Evolutionary conservation across 345 rosid species (phyloP), one percentile per base, ranked within the genome.

Genomic region (Hypericum perforatum): DNA sequence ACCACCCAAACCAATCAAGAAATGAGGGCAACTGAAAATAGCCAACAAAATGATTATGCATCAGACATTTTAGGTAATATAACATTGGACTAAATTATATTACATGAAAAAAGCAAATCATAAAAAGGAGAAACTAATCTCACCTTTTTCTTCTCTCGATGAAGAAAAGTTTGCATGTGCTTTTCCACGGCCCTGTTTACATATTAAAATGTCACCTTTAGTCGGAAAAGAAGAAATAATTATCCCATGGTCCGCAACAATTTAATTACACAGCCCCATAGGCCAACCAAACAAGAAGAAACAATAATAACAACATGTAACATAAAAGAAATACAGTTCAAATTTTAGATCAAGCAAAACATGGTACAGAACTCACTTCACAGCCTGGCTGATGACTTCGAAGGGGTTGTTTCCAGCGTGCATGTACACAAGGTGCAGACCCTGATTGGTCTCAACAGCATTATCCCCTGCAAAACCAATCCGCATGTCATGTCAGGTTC

Each of bases 1-100:
- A 92, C 98, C 98, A 92, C 58, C 98, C 97, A 66, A 92, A 88
- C 95, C 97, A 92, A 63, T 92, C 95, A 39, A 85, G 74, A 69
- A 92, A 76, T 60, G 89, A 74, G 63, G 97, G 97, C 73, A 88
- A 59, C 95, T 92, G 53, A 29, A 63, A 14, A 52, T 12, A 61
- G 50, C 37, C 40, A 64, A 50, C 37, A 43, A 45, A 42, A 44
- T 11, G 66, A 63, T 49, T 37, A 22, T 22, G 32, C 32, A 22
- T 22, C 4, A 22, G 2, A 22, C 4, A 22, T n/a, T n/a, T n/a
- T n/a, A n/a, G n/a, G n/a, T n/a, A n/a, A n/a, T n/a, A n/a, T n/a
- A n/a, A n/a, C n/a, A n/a, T n/a, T n/a, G n/a, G 22, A 36, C 9
- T 15, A 13, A 5, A 43, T 37, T 8, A 45, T 5, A 48, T 5